Conservation (phyloP, 345 rosid species). For the Camelina sativa region DNA sequence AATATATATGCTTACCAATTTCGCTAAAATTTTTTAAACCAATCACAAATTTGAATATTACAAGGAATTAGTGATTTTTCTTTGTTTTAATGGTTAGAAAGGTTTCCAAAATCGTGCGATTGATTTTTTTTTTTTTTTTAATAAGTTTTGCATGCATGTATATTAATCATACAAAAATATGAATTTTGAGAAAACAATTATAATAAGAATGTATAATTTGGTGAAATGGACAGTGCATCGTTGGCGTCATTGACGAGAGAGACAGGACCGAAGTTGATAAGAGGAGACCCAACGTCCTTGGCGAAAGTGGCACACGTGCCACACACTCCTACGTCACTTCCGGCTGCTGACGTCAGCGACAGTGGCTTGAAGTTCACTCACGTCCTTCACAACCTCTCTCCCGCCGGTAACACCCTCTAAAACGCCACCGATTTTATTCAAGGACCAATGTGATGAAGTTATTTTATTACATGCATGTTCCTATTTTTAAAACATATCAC, state of each 20-base stretch:
- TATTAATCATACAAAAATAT: neutral
- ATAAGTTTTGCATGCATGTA: neutral
- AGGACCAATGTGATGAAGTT: neutral
- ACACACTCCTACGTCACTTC: conserved; percentile 47
- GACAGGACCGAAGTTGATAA: conserved; percentile 86
- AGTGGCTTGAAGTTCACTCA: conserved; percentile 93
- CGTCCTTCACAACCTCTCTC: conserved; percentile 91
- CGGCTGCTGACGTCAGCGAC: conserved; percentile 76
- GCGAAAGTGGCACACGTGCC: conserved; percentile 50
- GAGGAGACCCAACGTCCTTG: conserved; percentile 76
- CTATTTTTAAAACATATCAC: neutral
- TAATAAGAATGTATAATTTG: neutral
- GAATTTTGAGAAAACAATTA: neutral
- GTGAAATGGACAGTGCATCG: conserved; percentile 69
- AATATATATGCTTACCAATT: too few relatives aligned
- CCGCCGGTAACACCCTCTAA: conserved; percentile 64
- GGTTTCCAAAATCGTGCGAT: neutral
- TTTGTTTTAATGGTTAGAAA: neutral
- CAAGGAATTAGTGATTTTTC: neutral
- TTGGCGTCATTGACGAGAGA: conserved; percentile 91
- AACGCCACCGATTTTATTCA: conserved; percentile 2
- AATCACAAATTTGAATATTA: too few relatives aligned
- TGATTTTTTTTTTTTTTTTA: neutral
- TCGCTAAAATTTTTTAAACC: too few relatives aligned
- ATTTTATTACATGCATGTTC: neutral